Base-by-base conservation (phyloP, 768 basidiomycete species). In the Infundibulicybe gibba region DNA sequence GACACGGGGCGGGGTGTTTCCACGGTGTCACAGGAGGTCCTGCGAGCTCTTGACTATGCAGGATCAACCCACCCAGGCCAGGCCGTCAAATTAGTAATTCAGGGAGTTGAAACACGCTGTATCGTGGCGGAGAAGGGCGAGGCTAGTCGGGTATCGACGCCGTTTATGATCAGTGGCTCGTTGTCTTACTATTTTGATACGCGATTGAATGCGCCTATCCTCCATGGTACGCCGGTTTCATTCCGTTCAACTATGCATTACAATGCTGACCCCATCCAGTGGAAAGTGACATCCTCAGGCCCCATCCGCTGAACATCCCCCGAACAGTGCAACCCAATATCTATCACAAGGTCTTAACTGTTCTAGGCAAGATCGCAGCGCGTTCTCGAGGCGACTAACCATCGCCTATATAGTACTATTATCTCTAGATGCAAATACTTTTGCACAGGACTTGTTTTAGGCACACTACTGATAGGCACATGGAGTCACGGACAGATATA, bases 121-220 rank as follows among this genome's bases (percentile, higher is more conserved):
- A 40, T 51, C 12, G 51, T 62, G 12, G 57, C 55, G 1, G 33
- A 49, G 1, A 34, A 46, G 3, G 59, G 53, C 5, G 58, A 62
- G 6, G 61, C 58, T 2, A 54, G 56, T 2, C 46, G 60, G 16
- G 35, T 61, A 13, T 53, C 54, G 1, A 21, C 45, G 3, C 45
- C 49, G 0, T 62, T 62, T 45, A 59, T 58, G 55, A 59, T 51
- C 21, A 51, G 54, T 6, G 61, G 60, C 0, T 52, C 49, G 3
- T 41, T 62, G 10, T 54, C 61, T 21, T 57, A 58, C 32, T 57
- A 59, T 38, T 58, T 59, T 38, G 59, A 61, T 40, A 34, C 50
- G 13, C 42, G 48, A 5, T 35, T 59, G 30, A 45, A 49, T 10
- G 60, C 60, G 12, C 60, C 60, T 8, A 54, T 61, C 8, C 54